Evolutionary conservation across 2,329 filamentous ascomycete species (phyloP).

Genomic region (Phialemoniopsis sp.): DNA sequence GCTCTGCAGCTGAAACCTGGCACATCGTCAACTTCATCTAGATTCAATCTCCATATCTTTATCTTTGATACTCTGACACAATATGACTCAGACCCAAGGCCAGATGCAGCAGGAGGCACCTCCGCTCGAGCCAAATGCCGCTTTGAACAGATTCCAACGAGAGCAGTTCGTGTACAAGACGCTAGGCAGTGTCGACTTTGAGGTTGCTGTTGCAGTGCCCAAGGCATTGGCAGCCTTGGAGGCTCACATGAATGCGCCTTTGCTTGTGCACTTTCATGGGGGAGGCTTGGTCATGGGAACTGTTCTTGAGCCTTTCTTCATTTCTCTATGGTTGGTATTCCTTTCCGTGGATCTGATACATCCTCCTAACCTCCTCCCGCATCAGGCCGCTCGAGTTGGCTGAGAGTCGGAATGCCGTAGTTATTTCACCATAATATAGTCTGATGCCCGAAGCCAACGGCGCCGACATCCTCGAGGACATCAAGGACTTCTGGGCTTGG

Average conservation of each 20-base stretch:
- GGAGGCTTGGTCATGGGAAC: conserved; percentile 11
- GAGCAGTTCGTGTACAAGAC: conserved; percentile 3
- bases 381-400: conserved; percentile 31
- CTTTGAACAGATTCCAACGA: conserved; percentile 1
- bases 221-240: neutral
- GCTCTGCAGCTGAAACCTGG: too few relatives aligned
- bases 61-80: too few relatives aligned
- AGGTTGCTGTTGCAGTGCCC: conserved; percentile 1
- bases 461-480: conserved; percentile 39
- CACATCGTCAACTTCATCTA: too few relatives aligned
- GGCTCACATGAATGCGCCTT: conserved; percentile 1
- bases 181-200: conserved; percentile 1
- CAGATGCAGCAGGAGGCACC: too few relatives aligned
- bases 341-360: too few relatives aligned
- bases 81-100: too few relatives aligned
- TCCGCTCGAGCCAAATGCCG: neutral
- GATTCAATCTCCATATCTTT: too few relatives aligned
- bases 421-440: conserved; percentile 44
- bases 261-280: conserved; percentile 15
- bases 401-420: conserved; percentile 32
- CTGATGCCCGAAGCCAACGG: conserved; percentile 44
- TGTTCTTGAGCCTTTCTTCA: conserved; percentile 10
- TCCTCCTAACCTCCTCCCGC: too few relatives aligned
- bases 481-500: conserved; percentile 45
- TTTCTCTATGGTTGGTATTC: conserved; percentile 12